Conservation (phyloP, 169 alveolate genomes). For the Plasmodium chabaudi region DNA sequence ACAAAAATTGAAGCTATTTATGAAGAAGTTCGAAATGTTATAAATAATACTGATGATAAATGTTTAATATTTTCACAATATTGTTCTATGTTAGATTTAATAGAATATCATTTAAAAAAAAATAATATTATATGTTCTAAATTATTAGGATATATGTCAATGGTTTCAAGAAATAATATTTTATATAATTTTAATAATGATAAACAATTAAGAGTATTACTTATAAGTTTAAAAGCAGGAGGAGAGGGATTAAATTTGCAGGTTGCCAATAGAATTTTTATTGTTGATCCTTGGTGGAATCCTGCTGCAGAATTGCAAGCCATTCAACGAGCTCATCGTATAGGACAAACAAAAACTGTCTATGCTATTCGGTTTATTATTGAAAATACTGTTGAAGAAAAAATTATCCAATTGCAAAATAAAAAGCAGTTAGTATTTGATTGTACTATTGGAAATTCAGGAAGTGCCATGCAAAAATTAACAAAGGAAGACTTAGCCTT, state of each 20-base stretch:
- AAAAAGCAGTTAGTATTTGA: constrained; percentile 93
- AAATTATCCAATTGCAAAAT: constrained; percentile 94
- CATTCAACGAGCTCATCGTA: constrained; percentile 96
- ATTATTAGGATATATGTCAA: constrained; percentile 87
- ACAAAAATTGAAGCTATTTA: constrained; percentile 87
- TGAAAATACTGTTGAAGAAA: constrained; percentile 97
- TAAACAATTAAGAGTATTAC: constrained; percentile 87
- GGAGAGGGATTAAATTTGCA: constrained; percentile 98
- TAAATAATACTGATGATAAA: constrained; percentile 81
- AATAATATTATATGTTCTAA: constrained; percentile 86
- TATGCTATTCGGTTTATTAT: constrained; percentile 94
- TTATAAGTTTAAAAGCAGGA: constrained; percentile 96
- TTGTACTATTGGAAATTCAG: constrained; percentile 88
- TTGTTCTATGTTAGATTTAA: constrained; percentile 90
- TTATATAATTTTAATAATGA: constrained; percentile 88
- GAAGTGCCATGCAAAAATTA: constrained; percentile 88
- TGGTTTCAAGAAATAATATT: constrained; percentile 87
- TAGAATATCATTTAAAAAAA: constrained; percentile 86
- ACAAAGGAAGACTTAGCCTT: constrained; percentile 91
- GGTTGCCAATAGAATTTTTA: constrained; percentile 96
- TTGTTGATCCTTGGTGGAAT: constrained; percentile 99
- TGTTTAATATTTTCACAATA: constrained; percentile 91
- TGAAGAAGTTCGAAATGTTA: constrained; percentile 84
- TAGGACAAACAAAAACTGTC: constrained; percentile 96
- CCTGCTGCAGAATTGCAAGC: constrained; percentile 99